Conservation (phyloP, 768 basidiomycete genomes). For the Boletus tylopilopsis region DNA sequence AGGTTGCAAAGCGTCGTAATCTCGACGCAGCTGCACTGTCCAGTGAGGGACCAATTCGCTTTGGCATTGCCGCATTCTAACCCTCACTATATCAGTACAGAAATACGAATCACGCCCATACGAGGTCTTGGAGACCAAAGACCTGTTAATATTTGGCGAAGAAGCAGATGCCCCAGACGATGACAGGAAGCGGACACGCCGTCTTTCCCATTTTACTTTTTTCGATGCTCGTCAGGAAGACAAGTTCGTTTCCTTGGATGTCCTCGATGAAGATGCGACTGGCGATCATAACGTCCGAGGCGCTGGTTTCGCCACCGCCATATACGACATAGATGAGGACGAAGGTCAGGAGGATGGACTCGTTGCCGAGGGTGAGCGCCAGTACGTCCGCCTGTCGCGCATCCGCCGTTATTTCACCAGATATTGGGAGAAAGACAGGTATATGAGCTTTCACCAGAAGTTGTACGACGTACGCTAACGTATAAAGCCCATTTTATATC, state of each 20-base stretch:
- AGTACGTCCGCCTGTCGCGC: slow-evolving; percentile 44
- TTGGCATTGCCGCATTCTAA: neutral
- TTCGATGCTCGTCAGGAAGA: slow-evolving; percentile 51
- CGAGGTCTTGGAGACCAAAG: slow-evolving; percentile 34
- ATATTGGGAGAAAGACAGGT: slow-evolving; percentile 50
- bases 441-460: slow-evolving; percentile 24
- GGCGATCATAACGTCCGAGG: slow-evolving; percentile 44
- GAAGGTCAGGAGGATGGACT: slow-evolving; percentile 55
- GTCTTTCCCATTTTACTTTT: slow-evolving; percentile 54
- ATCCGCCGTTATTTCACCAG: slow-evolving; percentile 50
- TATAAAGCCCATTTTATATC: slow-evolving; percentile 56
- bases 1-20: slow-evolving; percentile 29
- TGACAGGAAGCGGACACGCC: slow-evolving; percentile 50
- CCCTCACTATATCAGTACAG: slow-evolving; percentile 28
- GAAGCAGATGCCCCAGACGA: slow-evolving; percentile 34
- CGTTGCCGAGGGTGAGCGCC: slow-evolving; percentile 30
- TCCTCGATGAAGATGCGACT: slow-evolving; percentile 45
- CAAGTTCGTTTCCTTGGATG: slow-evolving; percentile 45
- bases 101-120: slow-evolving; percentile 34
- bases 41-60: slow-evolving; percentile 7
- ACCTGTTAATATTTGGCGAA: slow-evolving; percentile 41
- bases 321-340: slow-evolving; percentile 54
- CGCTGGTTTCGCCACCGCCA: slow-evolving; percentile 49
- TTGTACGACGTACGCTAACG: neutral
- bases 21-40: slow-evolving; percentile 16